phyloP scores from a whole-genome alignment of 140 eudicot genomes.

The Cichorium intybus region DNA sequence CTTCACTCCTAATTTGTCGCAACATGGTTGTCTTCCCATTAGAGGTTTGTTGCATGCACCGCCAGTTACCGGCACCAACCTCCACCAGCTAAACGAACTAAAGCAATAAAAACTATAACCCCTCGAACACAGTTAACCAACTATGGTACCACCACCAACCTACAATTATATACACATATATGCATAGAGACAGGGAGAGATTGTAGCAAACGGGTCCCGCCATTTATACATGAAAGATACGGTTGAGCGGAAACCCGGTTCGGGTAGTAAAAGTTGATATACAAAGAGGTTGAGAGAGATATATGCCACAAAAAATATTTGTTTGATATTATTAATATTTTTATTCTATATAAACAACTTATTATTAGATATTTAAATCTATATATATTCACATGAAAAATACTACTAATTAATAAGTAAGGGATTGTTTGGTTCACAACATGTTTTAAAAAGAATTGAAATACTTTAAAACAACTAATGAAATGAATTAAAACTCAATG shows the following conservation, averaged over 20 bases:
- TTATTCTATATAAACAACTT: not conserved
- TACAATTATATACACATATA: conserved; percentile 12
- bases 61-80: conserved; percentile 11
- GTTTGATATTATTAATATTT: not conserved
- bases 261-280: conserved; percentile 11
- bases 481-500: too few species aligned
- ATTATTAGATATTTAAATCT: too few species aligned
- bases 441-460: too few species aligned
- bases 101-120: not conserved
- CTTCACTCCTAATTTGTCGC: conserved; percentile 90
- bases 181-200: not conserved
- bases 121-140: not conserved
- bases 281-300: not conserved
- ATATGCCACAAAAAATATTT: not conserved
- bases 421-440: too few species aligned
- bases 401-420: not conserved
- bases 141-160: conserved; percentile 42
- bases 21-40: conserved; percentile 95
- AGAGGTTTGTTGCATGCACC: not conserved
- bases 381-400: not conserved
- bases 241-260: conserved; percentile 24
- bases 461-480: too few species aligned
- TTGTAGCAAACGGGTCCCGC: conserved; percentile 21
- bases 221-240: conserved; percentile 23
- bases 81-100: conserved; percentile 1